Evolutionary conservation across 352 stramenopile species (phyloP), one percentile per base, ranked within the genome.

Genomic region (Phytophthora podocarpi): DNA sequence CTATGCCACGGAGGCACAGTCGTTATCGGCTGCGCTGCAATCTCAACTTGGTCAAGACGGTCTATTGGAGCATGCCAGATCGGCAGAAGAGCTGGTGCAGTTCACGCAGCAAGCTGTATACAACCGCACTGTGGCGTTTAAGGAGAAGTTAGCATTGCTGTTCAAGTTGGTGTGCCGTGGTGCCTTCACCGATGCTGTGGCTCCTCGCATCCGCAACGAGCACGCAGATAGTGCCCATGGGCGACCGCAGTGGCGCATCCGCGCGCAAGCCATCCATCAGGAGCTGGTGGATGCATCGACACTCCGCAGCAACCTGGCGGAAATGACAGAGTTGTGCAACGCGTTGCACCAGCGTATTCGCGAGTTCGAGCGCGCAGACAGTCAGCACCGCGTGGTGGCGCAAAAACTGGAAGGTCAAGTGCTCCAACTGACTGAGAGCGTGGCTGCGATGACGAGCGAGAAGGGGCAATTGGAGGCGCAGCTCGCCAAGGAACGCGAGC

Each of bases 341-440:
- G 67, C 64, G 9, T 47, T 93, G 6, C 83, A 93, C 40, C 56
- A 70, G 7, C 83, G 82, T 8, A 83, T 95, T 37, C 83, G 82
- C 24, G 85, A 95, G 18, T 72, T 92, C 6, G 86, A 95, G 39
- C 80, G 81, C 4, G 65, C 72, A 4, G 83, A 95, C 28, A 91
- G 84, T 36, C 84, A 95, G 34, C 71, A 87, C 30, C 86, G 86
- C 26, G 80, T 95, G 12, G 80, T 95, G 18, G 76, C 81, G 10
- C 84, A 93, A 50, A 95, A 92, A 49, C 53, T 93, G 2, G 86
- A 93, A 49, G 89, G 78, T 40, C 84, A 92, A 45, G 71, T 87
- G 12, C 50, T 92, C 20, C 79, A 80, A 11, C 46, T 95, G 21
- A 80, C 57, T 1, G 79, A 91, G 16, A 55, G 39, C 0, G 57